Conservation (phyloP, 1,139 yeast genomes). For the Schizosaccharomyces versatilis region DNA sequence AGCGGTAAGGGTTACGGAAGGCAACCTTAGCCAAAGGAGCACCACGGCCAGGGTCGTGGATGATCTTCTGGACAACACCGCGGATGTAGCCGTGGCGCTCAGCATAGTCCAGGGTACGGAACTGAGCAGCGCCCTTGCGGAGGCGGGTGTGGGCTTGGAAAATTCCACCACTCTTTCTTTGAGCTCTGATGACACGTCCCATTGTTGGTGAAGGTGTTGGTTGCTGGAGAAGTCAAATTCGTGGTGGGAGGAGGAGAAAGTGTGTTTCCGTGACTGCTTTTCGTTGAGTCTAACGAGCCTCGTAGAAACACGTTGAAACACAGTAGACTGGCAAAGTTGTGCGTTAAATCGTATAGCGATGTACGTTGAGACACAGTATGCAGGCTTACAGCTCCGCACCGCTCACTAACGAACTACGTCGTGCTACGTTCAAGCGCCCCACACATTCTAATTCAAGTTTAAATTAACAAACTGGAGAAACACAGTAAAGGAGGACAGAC, state of each 20-base stretch:
- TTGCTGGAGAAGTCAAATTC: background rate
- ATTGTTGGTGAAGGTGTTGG: conserved; percentile 4
- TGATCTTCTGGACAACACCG: conserved; percentile 94
- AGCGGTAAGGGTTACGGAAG: conserved; percentile 98
- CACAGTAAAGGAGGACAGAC: too few relatives aligned
- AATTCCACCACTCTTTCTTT: conserved; percentile 99
- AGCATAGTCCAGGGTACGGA: conserved; percentile 96
- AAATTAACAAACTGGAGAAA: too few relatives aligned
- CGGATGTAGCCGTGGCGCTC: conserved; percentile 99
- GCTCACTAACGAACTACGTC: too few relatives aligned
- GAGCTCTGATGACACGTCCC: conserved; percentile 99
- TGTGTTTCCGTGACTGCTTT: background rate
- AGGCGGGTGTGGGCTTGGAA: conserved; percentile 99
- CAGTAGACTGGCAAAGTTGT: too few relatives aligned
- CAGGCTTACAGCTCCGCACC: too few relatives aligned
- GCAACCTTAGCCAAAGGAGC: conserved; percentile 98
- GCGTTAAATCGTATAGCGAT: too few relatives aligned
- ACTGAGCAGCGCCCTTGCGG: conserved; percentile 99
- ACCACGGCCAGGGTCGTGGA: conserved; percentile 99
- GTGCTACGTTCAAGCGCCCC: too few relatives aligned
- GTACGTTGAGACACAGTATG: too few relatives aligned
- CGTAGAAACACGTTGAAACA: too few relatives aligned
- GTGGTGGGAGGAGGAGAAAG: background rate
- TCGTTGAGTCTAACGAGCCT: background rate
- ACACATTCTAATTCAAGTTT: too few relatives aligned